phyloP scores from a whole-genome alignment of 352 stramenopile genomes.

The Phytophthora hibernalis region DNA sequence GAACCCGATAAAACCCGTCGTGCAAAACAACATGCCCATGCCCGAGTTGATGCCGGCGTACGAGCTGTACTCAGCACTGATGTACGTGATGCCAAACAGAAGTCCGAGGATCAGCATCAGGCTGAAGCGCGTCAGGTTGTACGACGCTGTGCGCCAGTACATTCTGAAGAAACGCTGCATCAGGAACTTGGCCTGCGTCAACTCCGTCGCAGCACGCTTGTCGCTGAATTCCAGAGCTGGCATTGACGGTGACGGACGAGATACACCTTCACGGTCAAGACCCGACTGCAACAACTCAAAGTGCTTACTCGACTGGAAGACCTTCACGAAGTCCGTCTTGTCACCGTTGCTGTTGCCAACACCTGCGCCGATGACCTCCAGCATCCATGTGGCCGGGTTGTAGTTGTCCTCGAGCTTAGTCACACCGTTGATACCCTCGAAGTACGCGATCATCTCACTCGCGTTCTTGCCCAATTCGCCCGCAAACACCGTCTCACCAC shows the following conservation, averaged over 20 bases:
- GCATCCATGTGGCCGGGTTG: conserved; percentile 70
- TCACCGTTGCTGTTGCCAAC: conserved; percentile 35
- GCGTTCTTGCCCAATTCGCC: conserved; percentile 46
- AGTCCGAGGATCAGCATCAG: conserved; percentile 69
- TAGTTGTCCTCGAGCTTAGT: conserved; percentile 62
- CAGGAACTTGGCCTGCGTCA: conserved; percentile 44
- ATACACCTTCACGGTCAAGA: conserved; percentile 41
- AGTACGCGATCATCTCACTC: conserved; percentile 27
- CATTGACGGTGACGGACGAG: conserved; percentile 31
- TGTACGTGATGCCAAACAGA: conserved; percentile 78
- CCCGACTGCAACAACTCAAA: conserved; percentile 35
- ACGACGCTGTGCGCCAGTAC: conserved; percentile 76
- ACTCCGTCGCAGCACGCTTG: conserved; percentile 38
- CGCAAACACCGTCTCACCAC: conserved; percentile 50
- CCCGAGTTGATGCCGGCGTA: conserved; percentile 47
- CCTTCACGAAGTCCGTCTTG: conserved; percentile 43
- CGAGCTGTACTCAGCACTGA: conserved; percentile 46
- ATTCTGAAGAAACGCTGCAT: conserved; percentile 61
- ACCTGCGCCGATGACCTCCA: conserved; percentile 54
- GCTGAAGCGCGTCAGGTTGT: conserved; percentile 52
- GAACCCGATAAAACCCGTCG: conserved; percentile 67
- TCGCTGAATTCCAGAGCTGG: conserved; percentile 42
- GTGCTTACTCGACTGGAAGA: conserved; percentile 42
- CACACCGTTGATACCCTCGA: conserved; percentile 31
- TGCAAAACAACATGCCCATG: conserved; percentile 81